Evolutionary conservation across 202 grass and related monocot genomes (phyloP).

Genomic region (Panicum hallii): DNA sequence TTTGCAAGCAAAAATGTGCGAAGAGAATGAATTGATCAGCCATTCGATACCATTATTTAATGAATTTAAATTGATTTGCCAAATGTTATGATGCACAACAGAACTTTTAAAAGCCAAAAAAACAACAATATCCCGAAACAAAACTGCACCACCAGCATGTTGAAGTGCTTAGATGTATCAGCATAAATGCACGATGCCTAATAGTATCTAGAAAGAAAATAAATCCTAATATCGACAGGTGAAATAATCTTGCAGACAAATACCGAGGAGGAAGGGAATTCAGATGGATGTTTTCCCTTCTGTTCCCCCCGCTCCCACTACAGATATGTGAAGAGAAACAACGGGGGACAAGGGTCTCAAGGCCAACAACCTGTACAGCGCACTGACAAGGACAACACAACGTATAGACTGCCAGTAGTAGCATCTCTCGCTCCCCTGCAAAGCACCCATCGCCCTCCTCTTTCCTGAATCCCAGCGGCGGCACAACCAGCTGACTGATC

Average conservation of each 20-base stretch:
- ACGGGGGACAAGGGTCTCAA: background rate
- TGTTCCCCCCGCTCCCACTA: too few species aligned
- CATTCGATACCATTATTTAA: too few species aligned
- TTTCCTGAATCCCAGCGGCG: background rate
- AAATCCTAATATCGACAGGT: background rate
- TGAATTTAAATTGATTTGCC: too few species aligned
- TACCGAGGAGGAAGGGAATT: too few species aligned
- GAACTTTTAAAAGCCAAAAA: background rate
- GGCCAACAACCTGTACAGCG: background rate
- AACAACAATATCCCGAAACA: background rate
- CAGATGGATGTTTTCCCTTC: too few species aligned
- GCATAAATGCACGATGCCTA: too few species aligned
- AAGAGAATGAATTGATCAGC: too few species aligned
- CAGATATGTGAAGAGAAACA: background rate
- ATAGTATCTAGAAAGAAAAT: background rate
- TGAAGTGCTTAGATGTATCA: background rate
- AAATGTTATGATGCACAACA: background rate
- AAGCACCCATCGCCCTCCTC: background rate
- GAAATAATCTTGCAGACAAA: background rate
- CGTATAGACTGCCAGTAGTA: background rate
- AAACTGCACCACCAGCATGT: background rate
- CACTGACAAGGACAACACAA: background rate
- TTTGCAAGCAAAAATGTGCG: too few species aligned
- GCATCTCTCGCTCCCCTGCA: background rate
- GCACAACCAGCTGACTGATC: background rate